Conservation (phyloP, 306 rosid species). For the Cicer pinnatifidum region DNA sequence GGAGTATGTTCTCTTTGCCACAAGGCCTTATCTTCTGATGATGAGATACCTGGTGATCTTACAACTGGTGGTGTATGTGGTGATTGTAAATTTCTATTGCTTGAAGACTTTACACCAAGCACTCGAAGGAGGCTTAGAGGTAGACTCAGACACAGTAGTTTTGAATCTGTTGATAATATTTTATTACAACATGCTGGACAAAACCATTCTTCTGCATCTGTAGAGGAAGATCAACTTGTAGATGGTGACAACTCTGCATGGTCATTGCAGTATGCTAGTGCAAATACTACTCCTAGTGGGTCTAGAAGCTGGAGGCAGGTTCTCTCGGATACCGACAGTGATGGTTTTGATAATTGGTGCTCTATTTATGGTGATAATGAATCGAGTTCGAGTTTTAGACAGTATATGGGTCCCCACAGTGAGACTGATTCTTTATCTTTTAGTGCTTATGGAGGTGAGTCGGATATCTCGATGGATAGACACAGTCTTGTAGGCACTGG, state of each 20-base stretch:
- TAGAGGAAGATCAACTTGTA: conserved; percentile 55
- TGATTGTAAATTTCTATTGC: conserved; percentile 85
- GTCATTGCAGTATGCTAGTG: conserved; percentile 59
- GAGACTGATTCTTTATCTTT: conserved; percentile 73
- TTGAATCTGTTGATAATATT: conserved; percentile 63
- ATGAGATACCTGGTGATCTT: conserved; percentile 55
- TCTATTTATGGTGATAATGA: conserved; percentile 77
- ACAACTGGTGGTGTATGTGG: conserved; percentile 61
- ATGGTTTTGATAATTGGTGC: conserved; percentile 68
- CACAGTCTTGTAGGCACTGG: conserved; percentile 70
- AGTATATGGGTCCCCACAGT: conserved; percentile 54
- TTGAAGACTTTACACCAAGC: conserved; percentile 62
- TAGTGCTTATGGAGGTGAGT: conserved; percentile 82
- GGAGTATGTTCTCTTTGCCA: conserved; percentile 70
- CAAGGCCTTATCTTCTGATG: conserved; percentile 57
- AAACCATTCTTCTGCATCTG: conserved; percentile 53
- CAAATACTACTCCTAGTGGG: conserved; percentile 70
- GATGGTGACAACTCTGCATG: conserved; percentile 58
- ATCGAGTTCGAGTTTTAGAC: conserved; percentile 69
- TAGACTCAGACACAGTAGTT: conserved; percentile 67
- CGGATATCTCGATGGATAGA: conserved; percentile 78
- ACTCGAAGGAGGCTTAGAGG: conserved; percentile 57
- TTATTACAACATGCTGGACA: conserved; percentile 61
- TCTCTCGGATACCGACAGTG: conserved; percentile 81
- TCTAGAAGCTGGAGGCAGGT: conserved; percentile 74